Evolutionary conservation across 768 basidiomycete species (phyloP).

Genomic region (Calocera cornea): DNA sequence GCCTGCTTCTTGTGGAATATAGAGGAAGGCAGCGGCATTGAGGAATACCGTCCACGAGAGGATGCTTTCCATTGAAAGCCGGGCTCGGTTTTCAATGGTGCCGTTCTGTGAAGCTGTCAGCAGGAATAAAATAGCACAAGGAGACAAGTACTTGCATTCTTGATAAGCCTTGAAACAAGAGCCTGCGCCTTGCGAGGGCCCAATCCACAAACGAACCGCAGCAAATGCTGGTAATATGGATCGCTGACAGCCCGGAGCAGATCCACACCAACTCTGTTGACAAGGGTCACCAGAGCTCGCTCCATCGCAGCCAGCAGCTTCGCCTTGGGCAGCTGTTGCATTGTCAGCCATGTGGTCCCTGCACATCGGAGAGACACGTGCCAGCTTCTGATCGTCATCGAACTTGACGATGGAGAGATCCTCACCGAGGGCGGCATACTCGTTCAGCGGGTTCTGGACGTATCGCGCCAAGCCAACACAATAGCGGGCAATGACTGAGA

Average conservation of each 20-base stretch:
- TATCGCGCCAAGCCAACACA: constrained; percentile 90
- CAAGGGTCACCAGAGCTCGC: constrained; percentile 74
- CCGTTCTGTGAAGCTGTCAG: constrained; percentile 47
- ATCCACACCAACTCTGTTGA: constrained; percentile 88
- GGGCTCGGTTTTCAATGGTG: constrained; percentile 70
- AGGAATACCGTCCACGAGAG: constrained; percentile 79
- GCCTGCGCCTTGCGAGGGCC: constrained; percentile 88
- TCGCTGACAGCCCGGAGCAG: constrained; percentile 88
- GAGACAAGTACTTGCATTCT: constrained; percentile 40
- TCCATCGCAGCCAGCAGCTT: constrained; percentile 73
- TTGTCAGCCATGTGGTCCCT: constrained; percentile 9
- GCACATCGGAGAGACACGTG: constrained; percentile 26
- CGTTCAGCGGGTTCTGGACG: constrained; percentile 83
- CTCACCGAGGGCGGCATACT: constrained; percentile 76
- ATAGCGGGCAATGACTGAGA: constrained; percentile 72
- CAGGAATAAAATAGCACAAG: background rate
- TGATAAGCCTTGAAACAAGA: constrained; percentile 65
- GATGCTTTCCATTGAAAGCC: constrained; percentile 69
- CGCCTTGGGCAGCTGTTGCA: constrained; percentile 63
- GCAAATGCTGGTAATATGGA: constrained; percentile 71
- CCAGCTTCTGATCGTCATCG: constrained; percentile 78
- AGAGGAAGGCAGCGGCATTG: constrained; percentile 84
- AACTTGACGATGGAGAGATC: constrained; percentile 76
- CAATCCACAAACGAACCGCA: constrained; percentile 84
- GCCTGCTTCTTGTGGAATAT: constrained; percentile 58